A percentile compares a stretch with the other conserved stretches of the same genome.
These are phyloP conservation scores for Rubus parviflorus DNA, from an alignment of 306 rosid genomes.

Conservation along the genomic window DNA sequence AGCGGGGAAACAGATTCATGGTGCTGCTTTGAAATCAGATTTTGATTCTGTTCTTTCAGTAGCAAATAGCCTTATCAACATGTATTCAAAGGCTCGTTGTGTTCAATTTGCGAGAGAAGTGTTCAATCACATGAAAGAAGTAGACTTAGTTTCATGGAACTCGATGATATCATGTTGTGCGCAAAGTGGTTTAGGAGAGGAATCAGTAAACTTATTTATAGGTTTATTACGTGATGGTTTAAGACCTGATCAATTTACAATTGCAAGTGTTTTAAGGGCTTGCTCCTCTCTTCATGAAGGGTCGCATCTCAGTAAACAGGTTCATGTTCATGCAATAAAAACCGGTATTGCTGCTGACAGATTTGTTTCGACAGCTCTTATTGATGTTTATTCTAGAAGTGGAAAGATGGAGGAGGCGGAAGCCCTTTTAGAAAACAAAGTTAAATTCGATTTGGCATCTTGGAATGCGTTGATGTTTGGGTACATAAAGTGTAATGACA, in stretches of 20 bases:
- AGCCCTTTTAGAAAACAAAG: constrained; percentile 44
- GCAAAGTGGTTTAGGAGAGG: constrained; percentile 46
- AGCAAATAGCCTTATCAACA: constrained; percentile 66
- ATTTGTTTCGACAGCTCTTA: constrained; percentile 69
- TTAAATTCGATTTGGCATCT: constrained; percentile 65
- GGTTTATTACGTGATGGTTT: constrained; percentile 49
- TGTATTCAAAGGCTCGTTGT: constrained; percentile 63
- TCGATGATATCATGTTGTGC: constrained; percentile 70
- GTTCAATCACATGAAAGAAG: constrained; percentile 51
- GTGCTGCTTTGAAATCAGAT: constrained; percentile 45
- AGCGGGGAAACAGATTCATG: constrained; percentile 66
- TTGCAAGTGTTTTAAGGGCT: constrained; percentile 68
- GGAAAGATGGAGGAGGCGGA: constrained; percentile 71
- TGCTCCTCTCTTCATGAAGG: constrained; percentile 60
- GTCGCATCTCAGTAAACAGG: constrained; percentile 43
- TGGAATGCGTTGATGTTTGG: constrained; percentile 91
- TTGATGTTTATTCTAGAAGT: constrained; percentile 67
- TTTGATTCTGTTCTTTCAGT: constrained; percentile 47
- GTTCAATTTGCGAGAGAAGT: constrained; percentile 38
- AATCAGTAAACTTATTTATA: constrained; percentile 44
- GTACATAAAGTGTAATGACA: constrained; percentile 40
- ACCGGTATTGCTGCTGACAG: constrained; percentile 42
- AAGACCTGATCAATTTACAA: constrained; percentile 66
- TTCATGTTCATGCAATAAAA: constrained; percentile 67
- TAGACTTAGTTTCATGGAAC: constrained; percentile 84